These are phyloP conservation scores for Rutstroemia sp. DNA, from an alignment of 2,329 filamentous ascomycete genomes.

Conservation along the genomic window DNA sequence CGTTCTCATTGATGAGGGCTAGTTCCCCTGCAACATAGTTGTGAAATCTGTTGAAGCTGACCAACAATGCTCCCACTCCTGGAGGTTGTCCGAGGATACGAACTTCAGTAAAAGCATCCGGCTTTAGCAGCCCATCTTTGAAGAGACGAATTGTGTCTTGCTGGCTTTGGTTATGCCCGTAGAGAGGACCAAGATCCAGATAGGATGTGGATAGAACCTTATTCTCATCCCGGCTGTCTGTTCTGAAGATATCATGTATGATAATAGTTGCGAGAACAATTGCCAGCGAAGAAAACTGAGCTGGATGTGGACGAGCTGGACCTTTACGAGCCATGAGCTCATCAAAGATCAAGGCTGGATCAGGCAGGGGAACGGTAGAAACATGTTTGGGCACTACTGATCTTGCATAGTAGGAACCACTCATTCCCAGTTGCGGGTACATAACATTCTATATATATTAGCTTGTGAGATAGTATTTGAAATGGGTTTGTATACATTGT, in stretches of 20 bases:
- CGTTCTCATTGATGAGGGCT: too few species aligned
- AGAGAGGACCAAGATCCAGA: constrained; percentile 38
- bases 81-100: too few species aligned
- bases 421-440: constrained; percentile 58
- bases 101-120: not conserved
- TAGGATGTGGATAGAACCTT: constrained; percentile 15
- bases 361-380: constrained; percentile 55
- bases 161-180: constrained; percentile 31
- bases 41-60: too few species aligned
- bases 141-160: constrained; percentile 42
- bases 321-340: constrained; percentile 3
- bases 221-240: not conserved
- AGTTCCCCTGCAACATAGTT: too few species aligned
- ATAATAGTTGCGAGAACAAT: constrained; percentile 44
- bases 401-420: constrained; percentile 59
- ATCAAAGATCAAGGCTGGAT: constrained; percentile 57
- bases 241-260: constrained; percentile 41
- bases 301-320: constrained; percentile 30
- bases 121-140: constrained; percentile 63
- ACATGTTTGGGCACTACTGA: constrained; percentile 57
- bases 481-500: too few species aligned
- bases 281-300: constrained; percentile 37
- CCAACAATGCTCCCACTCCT: too few species aligned
- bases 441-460: constrained; percentile 46
- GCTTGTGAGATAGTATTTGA: too few species aligned